A percentile compares a stretch with the other conserved stretches of the same genome.
These are phyloP conservation scores for Chloromonas sp. DNA, from an alignment of 163 green algal genomes.

Conservation along the genomic window DNA sequence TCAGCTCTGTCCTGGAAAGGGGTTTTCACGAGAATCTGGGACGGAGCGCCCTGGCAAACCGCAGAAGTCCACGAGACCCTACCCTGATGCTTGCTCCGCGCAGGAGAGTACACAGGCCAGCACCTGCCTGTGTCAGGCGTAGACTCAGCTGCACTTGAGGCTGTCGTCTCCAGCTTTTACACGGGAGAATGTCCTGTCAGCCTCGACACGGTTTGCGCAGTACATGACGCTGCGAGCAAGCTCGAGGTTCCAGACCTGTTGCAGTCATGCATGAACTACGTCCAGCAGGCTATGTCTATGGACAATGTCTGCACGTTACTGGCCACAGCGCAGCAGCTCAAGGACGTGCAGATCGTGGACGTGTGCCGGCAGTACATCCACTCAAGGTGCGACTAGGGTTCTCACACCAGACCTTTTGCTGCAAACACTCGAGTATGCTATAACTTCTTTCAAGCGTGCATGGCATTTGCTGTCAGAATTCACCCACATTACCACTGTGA, in stretches of 20 bases:
- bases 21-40: neutral
- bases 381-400: neutral
- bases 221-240: constrained; percentile 37
- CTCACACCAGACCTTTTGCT: neutral
- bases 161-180: constrained; percentile 42
- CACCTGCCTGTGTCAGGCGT: constrained; percentile 44
- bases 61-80: neutral
- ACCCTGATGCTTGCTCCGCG: neutral
- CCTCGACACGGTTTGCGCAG: constrained; percentile 16
- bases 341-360: neutral
- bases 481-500: too few species aligned
- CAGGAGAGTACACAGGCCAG: constrained; percentile 23
- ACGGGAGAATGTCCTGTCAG: constrained; percentile 30
- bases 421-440: neutral
- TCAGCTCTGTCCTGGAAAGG: neutral
- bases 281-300: neutral
- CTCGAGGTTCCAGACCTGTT: constrained; percentile 27
- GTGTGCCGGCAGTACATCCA: constrained; percentile 5
- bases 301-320: constrained; percentile 23
- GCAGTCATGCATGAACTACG: neutral
- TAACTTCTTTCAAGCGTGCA: too few species aligned
- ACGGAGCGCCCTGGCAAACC: neutral
- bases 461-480: too few species aligned
- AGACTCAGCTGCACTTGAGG: constrained; percentile 35
- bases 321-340: constrained; percentile 24